A percentile compares a stretch with the other conserved stretches of the same genome.
Evolutionary conservation across 2,329 filamentous ascomycete genomes (phyloP).

Genomic region (Hansfordia pulvinata): DNA sequence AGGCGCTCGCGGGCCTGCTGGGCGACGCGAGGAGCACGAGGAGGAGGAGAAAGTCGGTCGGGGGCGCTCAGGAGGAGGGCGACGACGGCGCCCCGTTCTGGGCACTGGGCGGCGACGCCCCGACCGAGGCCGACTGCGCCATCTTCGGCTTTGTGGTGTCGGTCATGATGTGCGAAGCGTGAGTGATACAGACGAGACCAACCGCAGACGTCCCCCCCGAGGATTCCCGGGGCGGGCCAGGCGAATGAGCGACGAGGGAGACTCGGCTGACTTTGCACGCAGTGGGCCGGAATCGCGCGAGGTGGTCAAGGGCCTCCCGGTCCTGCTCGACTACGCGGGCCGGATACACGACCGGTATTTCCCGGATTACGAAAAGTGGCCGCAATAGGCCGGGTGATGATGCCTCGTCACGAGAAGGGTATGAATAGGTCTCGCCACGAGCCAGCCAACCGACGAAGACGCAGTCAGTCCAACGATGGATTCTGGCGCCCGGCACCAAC

Average conservation of each 20-base stretch:
- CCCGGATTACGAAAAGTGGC: conserved; percentile 36
- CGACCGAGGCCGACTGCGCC: conserved; percentile 42
- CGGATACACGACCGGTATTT: conserved; percentile 44
- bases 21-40: conserved; percentile 17
- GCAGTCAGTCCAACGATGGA: too few species aligned
- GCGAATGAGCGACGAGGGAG: too few species aligned
- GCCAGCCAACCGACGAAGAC: too few species aligned
- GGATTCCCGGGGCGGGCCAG: too few species aligned
- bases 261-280: too few species aligned
- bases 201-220: too few species aligned
- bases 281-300: conserved; percentile 32
- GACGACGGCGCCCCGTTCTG: conserved; percentile 34
- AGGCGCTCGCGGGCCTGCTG: conserved; percentile 30
- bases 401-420: too few species aligned
- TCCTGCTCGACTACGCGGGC: conserved; percentile 38
- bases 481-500: too few species aligned
- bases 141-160: conserved; percentile 44
- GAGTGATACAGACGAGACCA: too few species aligned
- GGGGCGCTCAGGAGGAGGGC: too few species aligned
- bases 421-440: too few species aligned
- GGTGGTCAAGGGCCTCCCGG: conserved; percentile 30
- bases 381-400: neutral
- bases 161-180: conserved; percentile 38
- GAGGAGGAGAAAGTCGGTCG: neutral
- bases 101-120: conserved; percentile 35